Evolutionary conservation across 148 eudicot species (phyloP).

Genomic region (Vaccinium corymbosum): DNA sequence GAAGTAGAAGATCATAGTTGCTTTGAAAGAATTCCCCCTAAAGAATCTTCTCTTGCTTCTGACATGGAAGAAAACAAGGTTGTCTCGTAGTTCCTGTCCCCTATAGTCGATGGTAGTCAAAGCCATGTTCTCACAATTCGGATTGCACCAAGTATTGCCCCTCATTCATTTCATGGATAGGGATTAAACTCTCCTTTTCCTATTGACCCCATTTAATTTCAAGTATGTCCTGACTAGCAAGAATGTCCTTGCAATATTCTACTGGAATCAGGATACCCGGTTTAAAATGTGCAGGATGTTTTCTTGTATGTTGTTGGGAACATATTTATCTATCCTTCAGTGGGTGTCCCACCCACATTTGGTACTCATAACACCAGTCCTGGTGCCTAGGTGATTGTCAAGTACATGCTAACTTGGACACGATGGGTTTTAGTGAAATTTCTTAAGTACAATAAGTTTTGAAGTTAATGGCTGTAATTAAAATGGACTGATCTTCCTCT

Average conservation of each 20-base stretch:
- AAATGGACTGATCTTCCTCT: background rate
- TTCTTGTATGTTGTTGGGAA: background rate
- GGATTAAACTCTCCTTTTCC: background rate
- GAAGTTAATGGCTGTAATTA: background rate
- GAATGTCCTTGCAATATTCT: background rate
- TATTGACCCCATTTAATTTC: background rate
- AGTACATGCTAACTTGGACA: background rate
- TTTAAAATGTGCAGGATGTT: background rate
- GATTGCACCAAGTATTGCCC: background rate
- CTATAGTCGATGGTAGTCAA: background rate
- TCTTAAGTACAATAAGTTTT: background rate
- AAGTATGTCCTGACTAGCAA: background rate
- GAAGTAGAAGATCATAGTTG: background rate
- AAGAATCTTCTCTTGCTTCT: slow-evolving; percentile 2
- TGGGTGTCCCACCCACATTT: background rate
- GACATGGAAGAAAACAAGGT: background rate
- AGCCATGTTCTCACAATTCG: background rate
- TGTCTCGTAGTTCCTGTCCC: background rate
- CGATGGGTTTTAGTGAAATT: background rate
- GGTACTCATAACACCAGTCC: background rate
- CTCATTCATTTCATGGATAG: background rate
- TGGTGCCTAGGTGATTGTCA: background rate
- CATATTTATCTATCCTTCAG: background rate
- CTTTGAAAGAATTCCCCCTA: background rate
- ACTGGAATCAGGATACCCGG: background rate